phyloP scores from a whole-genome alignment of 1,139 yeast species.

The Kluyveromyces marxianus region DNA sequence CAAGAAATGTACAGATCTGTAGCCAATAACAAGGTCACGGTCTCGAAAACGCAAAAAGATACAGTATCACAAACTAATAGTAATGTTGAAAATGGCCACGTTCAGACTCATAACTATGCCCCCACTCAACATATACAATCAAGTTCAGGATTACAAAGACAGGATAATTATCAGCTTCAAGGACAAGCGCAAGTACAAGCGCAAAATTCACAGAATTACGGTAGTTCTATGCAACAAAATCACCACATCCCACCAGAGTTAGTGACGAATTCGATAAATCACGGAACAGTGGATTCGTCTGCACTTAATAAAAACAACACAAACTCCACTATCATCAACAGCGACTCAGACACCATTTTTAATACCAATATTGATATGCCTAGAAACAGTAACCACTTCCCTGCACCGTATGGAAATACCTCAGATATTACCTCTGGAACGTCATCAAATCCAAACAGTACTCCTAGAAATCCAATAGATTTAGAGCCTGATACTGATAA shows the following conservation, averaged over 20 bases:
- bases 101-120: too few species aligned
- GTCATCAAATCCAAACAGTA: slow-evolving; percentile 1
- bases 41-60: neutral
- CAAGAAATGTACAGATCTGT: slow-evolving; percentile 9
- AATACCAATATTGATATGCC: neutral
- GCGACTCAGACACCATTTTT: neutral
- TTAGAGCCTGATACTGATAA: slow-evolving; percentile 10
- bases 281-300: neutral
- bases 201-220: too few species aligned
- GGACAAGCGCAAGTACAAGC: neutral
- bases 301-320: neutral
- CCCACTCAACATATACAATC: neutral
- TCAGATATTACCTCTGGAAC: neutral
- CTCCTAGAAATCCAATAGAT: neutral
- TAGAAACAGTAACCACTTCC: neutral
- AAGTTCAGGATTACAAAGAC: neutral
- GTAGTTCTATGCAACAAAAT: too few species aligned
- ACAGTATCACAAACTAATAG: neutral
- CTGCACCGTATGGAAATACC: neutral
- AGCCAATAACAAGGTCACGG: slow-evolving; percentile 2
- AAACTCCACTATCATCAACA: neutral
- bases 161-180: neutral
- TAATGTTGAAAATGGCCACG: too few species aligned
- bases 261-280: neutral
- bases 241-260: neutral